Evolutionary conservation across 2,329 filamentous ascomycete genomes (phyloP).

Genomic region (Aspergillus texensis): DNA sequence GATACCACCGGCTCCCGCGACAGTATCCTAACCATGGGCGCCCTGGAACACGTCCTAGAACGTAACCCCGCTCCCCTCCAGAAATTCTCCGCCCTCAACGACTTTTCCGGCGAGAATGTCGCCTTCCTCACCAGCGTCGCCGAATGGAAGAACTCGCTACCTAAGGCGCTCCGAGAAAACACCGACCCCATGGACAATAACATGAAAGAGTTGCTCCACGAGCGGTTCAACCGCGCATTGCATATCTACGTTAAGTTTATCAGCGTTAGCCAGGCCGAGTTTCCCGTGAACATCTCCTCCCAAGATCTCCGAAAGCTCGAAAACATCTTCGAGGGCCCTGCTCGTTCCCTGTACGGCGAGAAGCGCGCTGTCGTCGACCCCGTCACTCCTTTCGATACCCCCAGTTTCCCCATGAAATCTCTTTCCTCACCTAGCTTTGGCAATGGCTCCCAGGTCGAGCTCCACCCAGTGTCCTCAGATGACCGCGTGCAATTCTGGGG

Average conservation of each 20-base stretch:
- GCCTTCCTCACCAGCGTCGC: slow-evolving; percentile 63
- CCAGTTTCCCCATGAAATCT: slow-evolving; percentile 24
- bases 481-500: slow-evolving; percentile 36
- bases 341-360: slow-evolving; percentile 45
- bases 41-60: slow-evolving; percentile 63
- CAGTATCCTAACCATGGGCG: slow-evolving; percentile 61
- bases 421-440: slow-evolving; percentile 24
- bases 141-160: slow-evolving; percentile 54
- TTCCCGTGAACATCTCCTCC: slow-evolving; percentile 68
- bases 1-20: slow-evolving; percentile 42
- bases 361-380: slow-evolving; percentile 43
- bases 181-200: slow-evolving; percentile 26
- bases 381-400: slow-evolving; percentile 38
- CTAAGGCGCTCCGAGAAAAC: slow-evolving; percentile 26
- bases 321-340: slow-evolving; percentile 58
- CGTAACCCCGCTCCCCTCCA: slow-evolving; percentile 62
- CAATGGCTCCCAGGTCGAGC: slow-evolving; percentile 23
- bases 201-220: slow-evolving; percentile 42
- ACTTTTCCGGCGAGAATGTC: slow-evolving; percentile 73
- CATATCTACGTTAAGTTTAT: slow-evolving; percentile 66
- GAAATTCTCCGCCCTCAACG: slow-evolving; percentile 64
- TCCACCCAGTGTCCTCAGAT: slow-evolving; percentile 25
- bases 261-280: slow-evolving; percentile 63
- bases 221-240: slow-evolving; percentile 61
- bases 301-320: slow-evolving; percentile 59